phyloP scores from a whole-genome alignment of 176 grass and related monocot genomes.

The Pontederia paniculata region DNA sequence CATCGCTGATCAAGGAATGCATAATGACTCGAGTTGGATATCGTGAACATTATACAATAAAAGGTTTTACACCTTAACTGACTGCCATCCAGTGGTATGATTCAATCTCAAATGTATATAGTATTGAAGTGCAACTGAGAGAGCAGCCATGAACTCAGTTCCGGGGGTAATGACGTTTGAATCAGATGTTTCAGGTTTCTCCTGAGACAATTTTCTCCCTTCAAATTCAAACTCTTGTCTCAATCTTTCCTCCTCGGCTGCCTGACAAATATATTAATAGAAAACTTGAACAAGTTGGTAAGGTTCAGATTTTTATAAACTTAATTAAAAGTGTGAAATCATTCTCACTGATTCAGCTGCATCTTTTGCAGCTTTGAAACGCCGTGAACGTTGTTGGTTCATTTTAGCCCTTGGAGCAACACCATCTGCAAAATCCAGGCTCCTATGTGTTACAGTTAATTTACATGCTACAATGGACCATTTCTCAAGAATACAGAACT shows the following conservation, averaged over 20 bases:
- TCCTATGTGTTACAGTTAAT: background rate
- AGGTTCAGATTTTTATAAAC: background rate
- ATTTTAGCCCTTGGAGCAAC: conserved; percentile 95
- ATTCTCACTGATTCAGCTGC: conserved; percentile 57
- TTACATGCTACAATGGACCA: background rate
- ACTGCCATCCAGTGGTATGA: conserved; percentile 63
- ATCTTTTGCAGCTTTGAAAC: conserved; percentile 83
- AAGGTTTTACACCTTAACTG: conserved; percentile 59
- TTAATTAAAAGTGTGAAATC: background rate
- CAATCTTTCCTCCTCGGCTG: conserved; percentile 69
- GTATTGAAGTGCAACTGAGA: conserved; percentile 81
- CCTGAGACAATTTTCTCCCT: conserved; percentile 41
- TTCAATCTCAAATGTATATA: conserved; percentile 89
- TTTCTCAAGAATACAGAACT: conserved; percentile 13
- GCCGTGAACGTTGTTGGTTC: conserved; percentile 87
- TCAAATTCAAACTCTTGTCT: conserved; percentile 62
- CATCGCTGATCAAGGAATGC: conserved; percentile 19
- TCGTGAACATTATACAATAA: background rate
- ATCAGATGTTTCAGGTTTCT: conserved; percentile 58
- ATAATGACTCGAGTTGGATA: conserved; percentile 20
- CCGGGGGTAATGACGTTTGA: conserved; percentile 95
- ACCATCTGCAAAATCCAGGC: conserved; percentile 33
- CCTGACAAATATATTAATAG: conserved; percentile 29
- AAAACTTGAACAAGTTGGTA: conserved; percentile 20
- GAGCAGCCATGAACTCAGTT: conserved; percentile 78